Percentiles rank a stretch among this genome's conserved stretches.
phyloP scores from a whole-genome alignment of 441 rosid species.

The Sinapis alba region DNA sequence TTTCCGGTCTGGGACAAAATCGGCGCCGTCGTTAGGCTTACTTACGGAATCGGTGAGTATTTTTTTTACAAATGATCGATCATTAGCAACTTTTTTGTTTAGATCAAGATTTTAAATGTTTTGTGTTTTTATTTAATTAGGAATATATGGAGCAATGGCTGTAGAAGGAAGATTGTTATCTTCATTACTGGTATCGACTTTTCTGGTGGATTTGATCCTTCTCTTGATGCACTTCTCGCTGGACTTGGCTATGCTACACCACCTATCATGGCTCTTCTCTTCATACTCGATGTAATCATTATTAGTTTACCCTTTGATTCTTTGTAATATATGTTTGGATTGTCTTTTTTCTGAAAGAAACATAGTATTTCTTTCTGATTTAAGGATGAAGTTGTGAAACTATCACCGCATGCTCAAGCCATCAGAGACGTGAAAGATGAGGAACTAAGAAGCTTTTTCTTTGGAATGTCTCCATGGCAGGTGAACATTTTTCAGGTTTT shows the following conservation, averaged over 20 bases:
- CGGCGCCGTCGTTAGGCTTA: slow-evolving; percentile 81
- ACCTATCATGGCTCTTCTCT: slow-evolving; percentile 92
- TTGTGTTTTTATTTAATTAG: slow-evolving; percentile 42
- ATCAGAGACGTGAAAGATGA: slow-evolving; percentile 95
- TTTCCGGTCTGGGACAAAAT: slow-evolving; percentile 88
- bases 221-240: slow-evolving; percentile 68
- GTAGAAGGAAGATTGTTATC: slow-evolving; percentile 84
- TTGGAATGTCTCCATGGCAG: slow-evolving; percentile 98
- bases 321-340: too few relatives aligned
- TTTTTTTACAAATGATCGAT: too few relatives aligned
- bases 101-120: neutral
- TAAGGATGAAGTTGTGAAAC: slow-evolving; percentile 92
- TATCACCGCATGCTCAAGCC: slow-evolving; percentile 94
- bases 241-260: slow-evolving; percentile 92
- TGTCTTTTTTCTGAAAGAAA: too few relatives aligned
- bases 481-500: slow-evolving; percentile 33
- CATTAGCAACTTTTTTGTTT: too few relatives aligned
- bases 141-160: slow-evolving; percentile 90
- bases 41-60: slow-evolving; percentile 93
- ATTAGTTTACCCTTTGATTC: too few relatives aligned
- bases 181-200: slow-evolving; percentile 76
- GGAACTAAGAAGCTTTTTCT: slow-evolving; percentile 90
- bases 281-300: slow-evolving; percentile 78
- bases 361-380: neutral
- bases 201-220: slow-evolving; percentile 77